phyloP scores from a whole-genome alignment of 208 protist genomes.

The Crithidia fasciculata region DNA sequence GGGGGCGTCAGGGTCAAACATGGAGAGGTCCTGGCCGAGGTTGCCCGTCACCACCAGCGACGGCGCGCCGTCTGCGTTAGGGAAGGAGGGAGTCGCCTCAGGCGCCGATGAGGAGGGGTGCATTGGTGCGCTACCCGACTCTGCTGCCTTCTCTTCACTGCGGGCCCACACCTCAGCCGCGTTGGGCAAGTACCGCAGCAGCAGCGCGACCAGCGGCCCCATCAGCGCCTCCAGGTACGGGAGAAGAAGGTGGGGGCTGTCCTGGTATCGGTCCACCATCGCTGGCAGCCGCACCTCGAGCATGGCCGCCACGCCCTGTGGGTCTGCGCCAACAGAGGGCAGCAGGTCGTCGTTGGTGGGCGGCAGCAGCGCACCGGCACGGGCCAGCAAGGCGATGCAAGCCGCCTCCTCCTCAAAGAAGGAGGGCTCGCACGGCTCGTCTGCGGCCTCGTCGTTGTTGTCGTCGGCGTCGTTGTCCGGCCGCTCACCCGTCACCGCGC shows the following conservation, averaged over 20 bases:
- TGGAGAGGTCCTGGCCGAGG: constrained; percentile 74
- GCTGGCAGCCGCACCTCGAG: constrained; percentile 62
- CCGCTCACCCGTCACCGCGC: too few species aligned
- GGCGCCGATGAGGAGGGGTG: too few species aligned
- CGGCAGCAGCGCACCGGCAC: constrained; percentile 42
- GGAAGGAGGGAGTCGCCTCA: background rate
- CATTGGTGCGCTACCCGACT: too few species aligned
- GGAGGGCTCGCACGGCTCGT: constrained; percentile 53
- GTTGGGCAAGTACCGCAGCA: constrained; percentile 53
- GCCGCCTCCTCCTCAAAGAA: constrained; percentile 84
- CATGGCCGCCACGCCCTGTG: constrained; percentile 62
- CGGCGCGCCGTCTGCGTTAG: background rate
- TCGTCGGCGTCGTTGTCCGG: background rate
- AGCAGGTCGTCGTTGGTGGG: constrained; percentile 39
- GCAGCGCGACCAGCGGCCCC: constrained; percentile 70
- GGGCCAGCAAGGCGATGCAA: constrained; percentile 51
- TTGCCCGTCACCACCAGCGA: constrained; percentile 25
- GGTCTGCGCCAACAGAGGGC: constrained; percentile 63
- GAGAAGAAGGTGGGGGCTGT: constrained; percentile 93
- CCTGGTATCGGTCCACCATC: constrained; percentile 93
- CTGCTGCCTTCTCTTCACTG: constrained; percentile 4
- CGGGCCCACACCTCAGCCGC: constrained; percentile 53
- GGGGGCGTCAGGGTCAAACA: constrained; percentile 80
- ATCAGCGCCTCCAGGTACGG: constrained; percentile 89
- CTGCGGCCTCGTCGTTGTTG: constrained; percentile 25